Evolutionary conservation across 176 grass and related monocot genomes (phyloP), one percentile per base, ranked within the genome.

Genomic region (bread wheat (Triticum aestivum)): DNA sequence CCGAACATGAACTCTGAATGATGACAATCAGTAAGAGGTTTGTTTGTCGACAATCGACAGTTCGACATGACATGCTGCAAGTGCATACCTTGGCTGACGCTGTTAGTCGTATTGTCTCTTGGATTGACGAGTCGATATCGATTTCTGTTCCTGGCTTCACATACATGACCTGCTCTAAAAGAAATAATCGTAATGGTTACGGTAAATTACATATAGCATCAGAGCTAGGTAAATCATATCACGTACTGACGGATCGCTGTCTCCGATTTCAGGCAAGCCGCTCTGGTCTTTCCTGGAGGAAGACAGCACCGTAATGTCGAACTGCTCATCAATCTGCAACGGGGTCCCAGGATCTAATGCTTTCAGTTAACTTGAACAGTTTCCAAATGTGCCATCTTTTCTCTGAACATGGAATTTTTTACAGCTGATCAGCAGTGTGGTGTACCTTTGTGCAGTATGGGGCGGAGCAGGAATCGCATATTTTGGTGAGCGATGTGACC

Each of bases 101-200:
- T 17, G 91, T 79, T 23, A 97, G 68, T 30, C 87, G 65, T 86
- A 97, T 87, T 0, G 87, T 97, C 35, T 97, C 95, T 69, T 95
- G 85, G 89, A 97, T 87, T 83, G 94, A 45, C 1, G 92, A 91
- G 67, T 97, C 91, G 42, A 97, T 86, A 47, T 93, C 85, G 34
- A 92, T 83, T 38, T 95, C 90, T 42, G 80, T 90, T 20, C 95
- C 95, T n/a, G 92, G 92, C 69, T 90, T 95, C 13, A 97, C 89
- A 49, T 94, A 95, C 77, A 97, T 86, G 69, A 97, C 92, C 92
- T 97, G 44, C 42, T 86, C 20, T 79, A 38, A 35, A 83, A 37
- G 51, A 54, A 54, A 18, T 54, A 18, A 20, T 27, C 6, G 38
- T 80, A 45, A 64, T 9, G 62, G 62, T n/a, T 35, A 71, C 18